phyloP scores from a whole-genome alignment of 2,329 filamentous ascomycete genomes.

The Dichotomopilus funicola region DNA sequence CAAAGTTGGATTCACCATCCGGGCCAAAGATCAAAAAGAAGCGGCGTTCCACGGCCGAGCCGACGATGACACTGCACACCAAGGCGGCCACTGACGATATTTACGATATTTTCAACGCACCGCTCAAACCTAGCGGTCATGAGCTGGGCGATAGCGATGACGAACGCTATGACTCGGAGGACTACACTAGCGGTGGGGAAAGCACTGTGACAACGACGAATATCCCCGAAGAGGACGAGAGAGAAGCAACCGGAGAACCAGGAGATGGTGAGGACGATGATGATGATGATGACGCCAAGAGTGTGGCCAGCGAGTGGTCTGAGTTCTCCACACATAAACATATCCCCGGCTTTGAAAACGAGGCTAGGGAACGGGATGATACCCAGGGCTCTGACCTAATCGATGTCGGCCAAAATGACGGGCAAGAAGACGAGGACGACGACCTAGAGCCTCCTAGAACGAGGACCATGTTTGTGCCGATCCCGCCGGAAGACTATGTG shows the following conservation, averaged over 20 bases:
- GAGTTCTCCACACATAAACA: constrained; percentile 74
- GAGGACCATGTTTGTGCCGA: constrained; percentile 65
- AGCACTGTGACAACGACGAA: constrained; percentile 73
- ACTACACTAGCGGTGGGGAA: constrained; percentile 80
- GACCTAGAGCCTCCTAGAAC: constrained; percentile 42
- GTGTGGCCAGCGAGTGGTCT: constrained; percentile 71
- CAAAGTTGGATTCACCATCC: constrained; percentile 84
- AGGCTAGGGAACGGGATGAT: constrained; percentile 33
- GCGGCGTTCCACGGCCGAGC: constrained; percentile 55
- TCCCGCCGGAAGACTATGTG: constrained; percentile 81
- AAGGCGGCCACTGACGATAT: constrained; percentile 94
- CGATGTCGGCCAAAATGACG: constrained; percentile 22
- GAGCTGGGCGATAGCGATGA: constrained; percentile 41
- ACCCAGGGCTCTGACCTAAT: constrained; percentile 36
- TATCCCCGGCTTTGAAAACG: constrained; percentile 43
- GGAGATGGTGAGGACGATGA: constrained; percentile 36
- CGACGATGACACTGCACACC: constrained; percentile 98
- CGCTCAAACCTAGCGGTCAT: constrained; percentile 42
- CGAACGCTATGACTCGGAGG: constrained; percentile 66
- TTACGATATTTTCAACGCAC: constrained; percentile 93
- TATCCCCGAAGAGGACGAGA: constrained; percentile 32
- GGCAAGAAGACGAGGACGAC: constrained; percentile 28
- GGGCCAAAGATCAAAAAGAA: constrained; percentile 77
- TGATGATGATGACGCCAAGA: constrained; percentile 53
- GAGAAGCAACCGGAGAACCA: constrained; percentile 32